Conservation (phyloP, 805 yeast genomes). For the Yamadazyma sp. region DNA sequence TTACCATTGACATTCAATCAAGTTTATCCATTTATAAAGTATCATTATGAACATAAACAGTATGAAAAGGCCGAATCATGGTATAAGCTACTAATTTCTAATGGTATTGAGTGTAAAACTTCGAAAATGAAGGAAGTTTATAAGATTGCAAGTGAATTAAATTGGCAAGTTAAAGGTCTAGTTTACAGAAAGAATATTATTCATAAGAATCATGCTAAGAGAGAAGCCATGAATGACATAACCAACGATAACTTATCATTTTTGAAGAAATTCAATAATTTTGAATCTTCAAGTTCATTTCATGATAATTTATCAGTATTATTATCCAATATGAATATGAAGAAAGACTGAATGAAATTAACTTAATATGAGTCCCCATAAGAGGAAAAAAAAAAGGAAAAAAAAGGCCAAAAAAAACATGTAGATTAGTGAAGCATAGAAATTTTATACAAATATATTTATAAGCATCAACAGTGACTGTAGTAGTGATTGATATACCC, state of each 20-base stretch:
- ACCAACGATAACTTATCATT: constrained; percentile 10
- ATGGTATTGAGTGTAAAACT: constrained; percentile 29
- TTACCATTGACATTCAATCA: constrained; percentile 40
- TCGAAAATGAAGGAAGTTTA: constrained; percentile 26
- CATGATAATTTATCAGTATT: constrained; percentile 3
- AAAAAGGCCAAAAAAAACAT: no score
- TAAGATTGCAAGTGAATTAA: constrained; percentile 30
- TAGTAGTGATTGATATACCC: no score
- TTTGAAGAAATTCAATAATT: background rate
- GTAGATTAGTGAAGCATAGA: no score
- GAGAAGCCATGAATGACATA: constrained; percentile 16
- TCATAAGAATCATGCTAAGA: constrained; percentile 20
- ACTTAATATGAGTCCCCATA: no score
- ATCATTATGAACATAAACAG: constrained; percentile 31
- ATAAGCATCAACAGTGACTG: no score
- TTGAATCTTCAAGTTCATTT: background rate
- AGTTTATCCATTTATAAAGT: constrained; percentile 34
- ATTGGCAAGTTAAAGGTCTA: constrained; percentile 36
- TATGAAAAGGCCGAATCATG: constrained; percentile 31
- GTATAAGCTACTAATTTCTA: constrained; percentile 31
- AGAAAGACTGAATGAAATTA: no score
- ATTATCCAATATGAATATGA: background rate
- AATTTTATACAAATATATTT: no score
- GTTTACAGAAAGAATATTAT: constrained; percentile 24
- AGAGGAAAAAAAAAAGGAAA: no score